phyloP scores from a whole-genome alignment of 192 early-diverging fungal species.

The Coemansia guatemalensis region DNA sequence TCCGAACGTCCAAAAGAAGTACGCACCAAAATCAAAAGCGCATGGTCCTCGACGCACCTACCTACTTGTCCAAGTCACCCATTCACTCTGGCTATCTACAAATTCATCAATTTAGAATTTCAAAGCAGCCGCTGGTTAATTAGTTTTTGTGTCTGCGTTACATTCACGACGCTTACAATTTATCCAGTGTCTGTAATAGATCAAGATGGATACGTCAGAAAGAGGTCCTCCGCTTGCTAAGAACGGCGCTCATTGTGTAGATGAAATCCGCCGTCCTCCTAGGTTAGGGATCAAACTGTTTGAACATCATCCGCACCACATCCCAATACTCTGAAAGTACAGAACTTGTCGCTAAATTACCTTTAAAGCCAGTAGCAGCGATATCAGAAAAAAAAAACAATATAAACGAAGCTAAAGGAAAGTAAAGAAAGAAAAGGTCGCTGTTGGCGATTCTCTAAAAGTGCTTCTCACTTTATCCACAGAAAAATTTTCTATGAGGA shows the following conservation, averaged over 20 bases:
- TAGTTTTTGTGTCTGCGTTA: neutral
- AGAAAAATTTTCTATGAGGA: neutral
- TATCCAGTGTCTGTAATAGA: neutral
- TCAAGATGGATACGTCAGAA: conserved; percentile 29
- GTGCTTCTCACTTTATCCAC: neutral
- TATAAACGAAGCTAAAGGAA: conserved; percentile 1
- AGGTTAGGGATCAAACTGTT: conserved; percentile 39
- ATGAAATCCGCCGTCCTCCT: conserved; percentile 10
- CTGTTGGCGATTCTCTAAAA: neutral
- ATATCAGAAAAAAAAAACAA: conserved; percentile 8
- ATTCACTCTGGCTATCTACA: neutral
- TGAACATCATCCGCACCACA: neutral
- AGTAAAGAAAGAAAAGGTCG: neutral
- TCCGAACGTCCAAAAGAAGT: no score
- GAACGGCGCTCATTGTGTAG: neutral
- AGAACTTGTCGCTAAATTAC: neutral
- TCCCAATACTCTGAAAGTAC: neutral
- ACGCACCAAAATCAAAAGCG: no score
- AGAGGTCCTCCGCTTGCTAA: conserved; percentile 28
- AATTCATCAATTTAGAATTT: neutral
- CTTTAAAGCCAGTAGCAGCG: neutral
- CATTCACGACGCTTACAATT: neutral
- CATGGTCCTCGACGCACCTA: no score
- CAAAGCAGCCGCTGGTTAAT: neutral
- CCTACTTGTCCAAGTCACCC: neutral